Conservation (phyloP, 106 monocot genomes). For the Platanthera zijinensis region DNA sequence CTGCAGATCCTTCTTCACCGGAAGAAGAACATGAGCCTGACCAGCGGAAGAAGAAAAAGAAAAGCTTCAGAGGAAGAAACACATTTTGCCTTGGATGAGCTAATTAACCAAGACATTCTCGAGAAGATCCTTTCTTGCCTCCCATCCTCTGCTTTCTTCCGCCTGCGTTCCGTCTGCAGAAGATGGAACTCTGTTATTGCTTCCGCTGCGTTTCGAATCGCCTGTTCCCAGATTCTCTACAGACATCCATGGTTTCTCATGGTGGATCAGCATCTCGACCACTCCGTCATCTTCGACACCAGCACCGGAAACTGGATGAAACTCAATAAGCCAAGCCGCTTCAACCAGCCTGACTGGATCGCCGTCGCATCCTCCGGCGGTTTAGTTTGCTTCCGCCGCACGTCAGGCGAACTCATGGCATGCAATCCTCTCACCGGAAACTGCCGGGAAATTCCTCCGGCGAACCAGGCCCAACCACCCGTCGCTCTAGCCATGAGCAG, state of each 20-base stretch:
- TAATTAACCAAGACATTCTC: constrained; percentile 64
- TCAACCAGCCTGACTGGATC: constrained; percentile 19
- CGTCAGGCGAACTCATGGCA: constrained; percentile 23
- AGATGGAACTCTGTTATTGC: constrained; percentile 42
- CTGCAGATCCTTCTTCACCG: not conserved
- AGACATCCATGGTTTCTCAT: constrained; percentile 76
- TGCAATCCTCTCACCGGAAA: constrained; percentile 58
- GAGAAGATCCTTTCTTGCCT: constrained; percentile 65
- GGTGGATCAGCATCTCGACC: constrained; percentile 39
- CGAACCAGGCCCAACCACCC: constrained; percentile 13
- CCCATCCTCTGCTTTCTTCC: constrained; percentile 64
- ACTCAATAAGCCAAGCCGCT: constrained; percentile 17
- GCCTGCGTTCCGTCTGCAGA: constrained; percentile 66
- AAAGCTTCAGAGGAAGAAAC: constrained; percentile 26
- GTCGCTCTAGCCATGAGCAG: constrained; percentile 62
- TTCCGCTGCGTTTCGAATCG: constrained; percentile 44
- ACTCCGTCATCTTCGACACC: constrained; percentile 39
- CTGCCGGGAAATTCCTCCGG: constrained; percentile 38
- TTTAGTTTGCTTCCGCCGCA: constrained; percentile 46
- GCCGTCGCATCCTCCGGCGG: constrained; percentile 71
- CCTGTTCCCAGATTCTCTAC: constrained; percentile 49
- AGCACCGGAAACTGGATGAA: constrained; percentile 50
- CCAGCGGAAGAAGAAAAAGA: constrained; percentile 21
- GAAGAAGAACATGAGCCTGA: not conserved
- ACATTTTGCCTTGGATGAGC: constrained; percentile 30